A percentile compares a stretch with the other conserved stretches of the same genome.
These are phyloP conservation scores for Chrysopogon serrulatus DNA, from an alignment of 176 grass and related monocot genomes.

Conservation along the genomic window DNA sequence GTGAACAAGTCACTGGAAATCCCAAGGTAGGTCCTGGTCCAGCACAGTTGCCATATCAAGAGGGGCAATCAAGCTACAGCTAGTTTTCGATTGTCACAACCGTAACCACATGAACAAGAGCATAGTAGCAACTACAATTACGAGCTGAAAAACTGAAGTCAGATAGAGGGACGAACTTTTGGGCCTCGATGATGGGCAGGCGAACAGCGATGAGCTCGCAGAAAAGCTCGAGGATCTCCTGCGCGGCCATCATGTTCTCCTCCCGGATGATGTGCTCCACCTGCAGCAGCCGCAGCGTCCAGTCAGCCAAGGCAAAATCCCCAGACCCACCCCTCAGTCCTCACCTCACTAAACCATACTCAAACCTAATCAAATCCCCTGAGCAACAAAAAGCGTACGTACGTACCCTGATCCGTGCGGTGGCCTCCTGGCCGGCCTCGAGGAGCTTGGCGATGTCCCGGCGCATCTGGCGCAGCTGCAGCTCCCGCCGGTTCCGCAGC, in stretches of 20 bases:
- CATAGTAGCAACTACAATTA: background rate
- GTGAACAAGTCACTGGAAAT: background rate
- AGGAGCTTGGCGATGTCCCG: slow-evolving; percentile 96
- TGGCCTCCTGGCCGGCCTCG: slow-evolving; percentile 92
- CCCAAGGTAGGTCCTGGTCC: background rate
- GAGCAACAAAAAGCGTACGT: background rate
- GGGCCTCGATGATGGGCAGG: slow-evolving; percentile 83
- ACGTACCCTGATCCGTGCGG: slow-evolving; percentile 84
- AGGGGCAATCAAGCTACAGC: background rate
- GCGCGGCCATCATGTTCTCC: slow-evolving; percentile 98
- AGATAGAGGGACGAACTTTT: slow-evolving; percentile 41
- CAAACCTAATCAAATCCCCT: background rate
- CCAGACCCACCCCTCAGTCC: background rate
- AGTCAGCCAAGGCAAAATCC: background rate
- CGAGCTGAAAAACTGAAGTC: background rate
- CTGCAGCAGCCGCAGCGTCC: slow-evolving; percentile 19
- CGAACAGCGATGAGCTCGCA: slow-evolving; percentile 84
- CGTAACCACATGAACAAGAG: background rate
- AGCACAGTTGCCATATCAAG: background rate
- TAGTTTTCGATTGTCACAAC: background rate
- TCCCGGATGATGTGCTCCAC: slow-evolving; percentile 97
- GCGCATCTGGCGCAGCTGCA: slow-evolving; percentile 98
- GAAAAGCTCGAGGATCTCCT: slow-evolving; percentile 98
- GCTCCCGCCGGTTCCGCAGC: slow-evolving; percentile 86
- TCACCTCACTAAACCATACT: background rate